Evolutionary conservation across 2,329 filamentous ascomycete species (phyloP).

Genomic region (Cladosporium sp.): DNA sequence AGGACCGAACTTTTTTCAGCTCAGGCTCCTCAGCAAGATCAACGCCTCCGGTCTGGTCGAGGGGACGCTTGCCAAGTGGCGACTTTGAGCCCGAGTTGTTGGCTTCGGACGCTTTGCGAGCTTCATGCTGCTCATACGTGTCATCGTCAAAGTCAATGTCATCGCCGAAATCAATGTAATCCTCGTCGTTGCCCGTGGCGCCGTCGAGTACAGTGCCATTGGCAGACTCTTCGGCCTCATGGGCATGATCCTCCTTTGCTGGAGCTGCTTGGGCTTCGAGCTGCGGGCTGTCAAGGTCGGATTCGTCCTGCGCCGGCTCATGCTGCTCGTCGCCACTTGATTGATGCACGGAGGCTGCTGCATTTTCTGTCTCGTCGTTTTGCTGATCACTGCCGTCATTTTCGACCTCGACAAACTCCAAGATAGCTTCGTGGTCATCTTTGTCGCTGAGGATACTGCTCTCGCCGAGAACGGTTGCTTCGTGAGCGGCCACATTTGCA

Average conservation of each 20-base stretch:
- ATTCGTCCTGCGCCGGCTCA: neutral
- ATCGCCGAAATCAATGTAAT: conserved; percentile 16
- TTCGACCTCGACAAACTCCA: neutral
- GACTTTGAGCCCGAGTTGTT: conserved; percentile 17
- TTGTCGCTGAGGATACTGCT: too few relatives aligned
- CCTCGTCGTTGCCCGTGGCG: neutral
- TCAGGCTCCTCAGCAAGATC: conserved; percentile 23
- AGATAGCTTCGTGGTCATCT: too few relatives aligned
- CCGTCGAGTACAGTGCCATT: neutral
- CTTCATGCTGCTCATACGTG: conserved; percentile 17
- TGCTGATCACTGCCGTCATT: neutral
- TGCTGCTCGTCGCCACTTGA: neutral
- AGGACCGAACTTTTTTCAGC: conserved; percentile 19
- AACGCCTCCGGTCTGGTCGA: conserved; percentile 25
- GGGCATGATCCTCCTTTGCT: neutral
- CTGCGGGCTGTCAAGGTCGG: neutral
- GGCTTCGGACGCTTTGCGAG: conserved; percentile 15
- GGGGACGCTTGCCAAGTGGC: conserved; percentile 29
- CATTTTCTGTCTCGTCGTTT: neutral
- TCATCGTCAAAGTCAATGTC: conserved; percentile 28
- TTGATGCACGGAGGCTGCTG: neutral
- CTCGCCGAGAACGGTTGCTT: too few relatives aligned
- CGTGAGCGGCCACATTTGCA: too few relatives aligned
- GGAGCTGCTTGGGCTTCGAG: neutral
- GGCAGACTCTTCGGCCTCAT: neutral